A percentile compares a stretch with the other conserved stretches of the same genome.
Conservation (phyloP, 83 land plant genomes). For the Isoetes engelmannii region DNA sequence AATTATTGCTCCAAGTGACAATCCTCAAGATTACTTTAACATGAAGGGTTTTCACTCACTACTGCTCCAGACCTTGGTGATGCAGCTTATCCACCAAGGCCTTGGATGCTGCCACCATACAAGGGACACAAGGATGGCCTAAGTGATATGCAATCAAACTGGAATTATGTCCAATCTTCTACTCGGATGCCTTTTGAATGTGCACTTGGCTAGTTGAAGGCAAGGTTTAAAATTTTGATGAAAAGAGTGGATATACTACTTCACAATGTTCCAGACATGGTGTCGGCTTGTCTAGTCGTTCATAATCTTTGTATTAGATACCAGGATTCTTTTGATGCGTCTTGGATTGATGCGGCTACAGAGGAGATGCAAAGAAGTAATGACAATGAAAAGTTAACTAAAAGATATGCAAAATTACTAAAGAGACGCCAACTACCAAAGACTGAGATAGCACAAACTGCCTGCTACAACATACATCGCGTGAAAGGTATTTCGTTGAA, state of each 20-base stretch:
- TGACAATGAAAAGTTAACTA: no score
- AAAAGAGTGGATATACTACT: constrained; percentile 5
- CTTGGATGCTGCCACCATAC: constrained; percentile 4
- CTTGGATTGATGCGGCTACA: no score
- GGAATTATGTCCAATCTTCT: constrained; percentile 10
- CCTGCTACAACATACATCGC: no score
- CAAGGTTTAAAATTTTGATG: constrained; percentile 1
- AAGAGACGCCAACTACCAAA: no score
- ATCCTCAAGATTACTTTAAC: constrained; percentile 9
- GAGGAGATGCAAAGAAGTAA: no score
- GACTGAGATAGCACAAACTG: no score
- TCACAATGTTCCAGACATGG: background rate
- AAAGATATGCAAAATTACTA: no score
- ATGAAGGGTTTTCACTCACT: constrained; percentile 11
- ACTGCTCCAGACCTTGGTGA: constrained; percentile 9
- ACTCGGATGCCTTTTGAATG: constrained; percentile 8
- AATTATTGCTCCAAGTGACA: constrained; percentile 9
- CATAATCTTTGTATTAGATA: constrained; percentile 3
- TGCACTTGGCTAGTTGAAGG: constrained; percentile 7
- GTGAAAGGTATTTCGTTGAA: no score
- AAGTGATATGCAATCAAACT: background rate
- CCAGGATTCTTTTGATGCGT: background rate
- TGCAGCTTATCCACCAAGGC: background rate
- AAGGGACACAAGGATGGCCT: constrained; percentile 7
- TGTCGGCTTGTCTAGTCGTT: background rate